Evolutionary conservation across 352 stramenopile species (phyloP), one percentile per base, ranked within the genome.

Genomic region (Globisporangium emineosum): DNA sequence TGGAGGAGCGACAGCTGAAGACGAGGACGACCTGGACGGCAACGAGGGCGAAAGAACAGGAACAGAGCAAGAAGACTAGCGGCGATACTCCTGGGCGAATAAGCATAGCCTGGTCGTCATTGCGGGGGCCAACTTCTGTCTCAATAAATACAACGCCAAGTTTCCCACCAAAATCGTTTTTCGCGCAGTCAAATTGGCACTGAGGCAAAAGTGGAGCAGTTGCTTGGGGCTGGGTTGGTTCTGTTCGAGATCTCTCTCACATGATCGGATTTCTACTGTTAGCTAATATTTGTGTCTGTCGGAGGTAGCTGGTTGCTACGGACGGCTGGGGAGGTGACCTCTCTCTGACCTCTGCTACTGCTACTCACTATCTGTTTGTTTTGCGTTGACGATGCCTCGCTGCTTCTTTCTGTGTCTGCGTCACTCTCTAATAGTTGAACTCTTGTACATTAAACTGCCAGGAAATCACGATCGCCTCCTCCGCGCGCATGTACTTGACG

Each of bases 361-460:
- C 40, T 45, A 45, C 37, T 45, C 37, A 45, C 37, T 47, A 47
- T 47, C 40, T 47, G 40, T 23, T 47, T 47, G 40, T 47, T 47
- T 47, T 47, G 17, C 8, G 40, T 6, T 47, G 40, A 47, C 17
- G 17, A 47, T 23, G 40, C 17, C 40, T 21, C 17, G 40, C 40
- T 47, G 40, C 40, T 47, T 21, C 17, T 23, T 6, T 47, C 40
- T 33, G 47, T n/a, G 3, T 32, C 15, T 35, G 27, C 7, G 15
- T 32, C 51, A 10, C 52, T 59, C 30, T 64, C 50, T 70, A 70
- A 61, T 66, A 68, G 49, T 71, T 64, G 56, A 64, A 42, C 30
- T 66, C 56, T 32, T 73, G 72, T 35, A 88, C 77, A 66, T 66
- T 63, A 47, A 88, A 76, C 53, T 73, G 79, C 78, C 78, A 88